Percentiles rank a stretch among this genome's conserved stretches.
Conservation (phyloP, 2,329 filamentous ascomycete species). For the Beauveria sp. region DNA sequence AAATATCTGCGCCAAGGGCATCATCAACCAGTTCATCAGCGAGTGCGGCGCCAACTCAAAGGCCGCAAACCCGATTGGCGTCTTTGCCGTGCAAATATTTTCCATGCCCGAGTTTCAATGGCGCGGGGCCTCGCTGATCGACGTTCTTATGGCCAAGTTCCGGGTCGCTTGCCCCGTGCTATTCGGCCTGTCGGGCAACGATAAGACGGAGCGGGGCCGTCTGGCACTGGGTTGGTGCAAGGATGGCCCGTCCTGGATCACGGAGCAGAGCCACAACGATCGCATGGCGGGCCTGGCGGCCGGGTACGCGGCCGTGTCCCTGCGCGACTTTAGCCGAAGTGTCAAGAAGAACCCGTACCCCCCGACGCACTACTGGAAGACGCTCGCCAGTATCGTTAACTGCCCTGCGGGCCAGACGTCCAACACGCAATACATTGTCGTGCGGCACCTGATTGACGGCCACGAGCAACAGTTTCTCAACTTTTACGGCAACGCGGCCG, state of each 20-base stretch:
- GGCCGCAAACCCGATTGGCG: conserved; percentile 71
- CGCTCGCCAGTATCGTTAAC: conserved; percentile 69
- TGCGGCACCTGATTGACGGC: conserved; percentile 64
- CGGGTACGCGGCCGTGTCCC: conserved; percentile 74
- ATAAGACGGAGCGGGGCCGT: conserved; percentile 63
- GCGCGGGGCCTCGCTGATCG: conserved; percentile 61
- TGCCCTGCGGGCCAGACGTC: conserved; percentile 60
- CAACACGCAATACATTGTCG: conserved; percentile 64
- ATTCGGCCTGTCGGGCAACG: conserved; percentile 73
- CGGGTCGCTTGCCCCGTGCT: conserved; percentile 74
- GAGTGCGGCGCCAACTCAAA: conserved; percentile 58
- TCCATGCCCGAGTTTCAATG: conserved; percentile 59
- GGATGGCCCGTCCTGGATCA: conserved; percentile 51
- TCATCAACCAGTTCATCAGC: conserved; percentile 62
- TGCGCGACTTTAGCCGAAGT: conserved; percentile 72
- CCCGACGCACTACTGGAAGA: conserved; percentile 74
- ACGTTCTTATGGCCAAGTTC: conserved; percentile 82
- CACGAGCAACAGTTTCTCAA: conserved; percentile 68
- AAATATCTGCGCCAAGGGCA: conserved; percentile 66
- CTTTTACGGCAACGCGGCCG: conserved; percentile 71
- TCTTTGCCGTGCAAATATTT: conserved; percentile 68
- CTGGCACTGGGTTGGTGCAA: conserved; percentile 66
- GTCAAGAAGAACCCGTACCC: conserved; percentile 67
- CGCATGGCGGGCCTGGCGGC: conserved; percentile 77
- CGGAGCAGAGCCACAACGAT: conserved; percentile 68